phyloP scores from a whole-genome alignment of 179 eudicot genomes.

The Beta corolliflora region DNA sequence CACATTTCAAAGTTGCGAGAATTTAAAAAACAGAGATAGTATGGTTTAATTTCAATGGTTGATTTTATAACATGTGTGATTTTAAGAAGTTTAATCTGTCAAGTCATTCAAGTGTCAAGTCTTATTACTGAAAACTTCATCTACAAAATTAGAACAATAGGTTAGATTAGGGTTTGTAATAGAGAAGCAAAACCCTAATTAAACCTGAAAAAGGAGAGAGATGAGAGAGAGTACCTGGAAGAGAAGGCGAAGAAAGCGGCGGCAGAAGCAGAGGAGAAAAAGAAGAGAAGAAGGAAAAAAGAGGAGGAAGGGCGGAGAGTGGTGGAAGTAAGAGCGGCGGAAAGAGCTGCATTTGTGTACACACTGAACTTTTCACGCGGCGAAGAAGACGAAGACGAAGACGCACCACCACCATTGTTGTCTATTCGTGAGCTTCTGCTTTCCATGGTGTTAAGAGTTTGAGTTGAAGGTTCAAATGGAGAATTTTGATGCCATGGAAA shows the following conservation, averaged over 20 bases:
- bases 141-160: too few relatives aligned
- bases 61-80: too few relatives aligned
- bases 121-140: too few relatives aligned
- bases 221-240: conserved; percentile 43
- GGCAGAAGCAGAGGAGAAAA: conserved; percentile 57
- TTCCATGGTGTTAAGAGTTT: conserved; percentile 1
- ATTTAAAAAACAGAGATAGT: too few relatives aligned
- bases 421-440: background rate
- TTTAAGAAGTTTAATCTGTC: too few relatives aligned
- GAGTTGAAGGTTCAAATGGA: too few relatives aligned
- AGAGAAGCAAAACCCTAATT: conserved; percentile 21
- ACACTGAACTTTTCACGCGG: conserved; percentile 51
- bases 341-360: conserved; percentile 71
- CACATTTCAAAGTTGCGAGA: too few relatives aligned
- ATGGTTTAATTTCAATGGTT: too few relatives aligned
- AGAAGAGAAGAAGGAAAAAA: conserved; percentile 56
- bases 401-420: conserved; percentile 4
- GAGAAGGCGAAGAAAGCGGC: conserved; percentile 44
- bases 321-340: conserved; percentile 75
- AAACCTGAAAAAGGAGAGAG: conserved; percentile 1
- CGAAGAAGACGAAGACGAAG: background rate
- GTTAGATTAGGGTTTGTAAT: too few relatives aligned
- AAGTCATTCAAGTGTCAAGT: too few relatives aligned
- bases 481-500: too few relatives aligned
- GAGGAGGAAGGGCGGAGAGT: conserved; percentile 70